Evolutionary conservation across 2,329 filamentous ascomycete genomes (phyloP).

Genomic region (Sordariomycetes sp.): DNA sequence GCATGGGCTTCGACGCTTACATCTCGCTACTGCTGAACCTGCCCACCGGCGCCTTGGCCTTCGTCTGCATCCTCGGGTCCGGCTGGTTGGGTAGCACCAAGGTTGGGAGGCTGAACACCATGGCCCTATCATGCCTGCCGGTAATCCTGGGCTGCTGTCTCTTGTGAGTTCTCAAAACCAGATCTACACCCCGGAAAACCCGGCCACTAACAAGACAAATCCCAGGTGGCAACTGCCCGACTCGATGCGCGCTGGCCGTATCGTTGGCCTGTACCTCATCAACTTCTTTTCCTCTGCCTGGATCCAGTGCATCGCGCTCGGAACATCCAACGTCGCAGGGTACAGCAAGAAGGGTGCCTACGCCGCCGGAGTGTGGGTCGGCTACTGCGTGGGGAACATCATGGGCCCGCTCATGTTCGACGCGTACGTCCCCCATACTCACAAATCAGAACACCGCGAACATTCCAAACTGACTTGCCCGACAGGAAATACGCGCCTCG

Average conservation of each 20-base stretch:
- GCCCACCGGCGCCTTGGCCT: conserved; percentile 16
- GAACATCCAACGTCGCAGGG: conserved; percentile 18
- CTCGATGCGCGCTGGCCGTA: conserved; percentile 10
- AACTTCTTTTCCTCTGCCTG: conserved; percentile 17
- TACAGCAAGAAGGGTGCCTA: conserved; percentile 18
- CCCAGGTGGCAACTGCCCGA: conserved; percentile 12
- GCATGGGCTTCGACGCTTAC: conserved; percentile 19
- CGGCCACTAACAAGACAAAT: background rate
- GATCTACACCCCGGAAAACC: background rate
- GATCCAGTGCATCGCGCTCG: conserved; percentile 16
- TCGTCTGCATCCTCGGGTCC: conserved; percentile 15
- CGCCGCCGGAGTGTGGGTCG: conserved; percentile 16
- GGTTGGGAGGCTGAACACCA: conserved; percentile 12
- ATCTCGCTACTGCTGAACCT: conserved; percentile 18
- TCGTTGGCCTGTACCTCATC: conserved; percentile 16
- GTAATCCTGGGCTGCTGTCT: conserved; percentile 15
- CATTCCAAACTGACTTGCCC: background rate
- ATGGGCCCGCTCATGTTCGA: conserved; percentile 18
- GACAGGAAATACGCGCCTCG: conserved; percentile 14
- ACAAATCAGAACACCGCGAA: background rate
- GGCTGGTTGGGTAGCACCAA: conserved; percentile 14
- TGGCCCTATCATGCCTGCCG: conserved; percentile 12
- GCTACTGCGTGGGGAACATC: conserved; percentile 19
- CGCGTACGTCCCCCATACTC: conserved; percentile 10
- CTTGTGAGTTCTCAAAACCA: conserved; percentile 10